Evolutionary conservation across 352 stramenopile species (phyloP).

Genomic region (Phytophthora aleatoria): DNA sequence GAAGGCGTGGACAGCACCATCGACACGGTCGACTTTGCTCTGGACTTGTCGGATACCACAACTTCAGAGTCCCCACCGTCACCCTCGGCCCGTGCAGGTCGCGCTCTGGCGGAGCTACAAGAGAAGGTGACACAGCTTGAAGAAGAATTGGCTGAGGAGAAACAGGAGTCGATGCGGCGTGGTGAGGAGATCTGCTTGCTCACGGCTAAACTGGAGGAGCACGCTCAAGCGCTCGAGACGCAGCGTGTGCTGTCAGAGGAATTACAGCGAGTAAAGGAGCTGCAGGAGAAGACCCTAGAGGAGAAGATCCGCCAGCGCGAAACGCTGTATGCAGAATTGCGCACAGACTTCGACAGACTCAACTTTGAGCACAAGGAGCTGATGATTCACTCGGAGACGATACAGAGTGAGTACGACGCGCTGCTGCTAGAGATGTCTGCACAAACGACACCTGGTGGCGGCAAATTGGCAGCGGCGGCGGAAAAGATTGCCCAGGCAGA

Average conservation of each 20-base stretch:
- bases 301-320: conserved; percentile 74
- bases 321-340: conserved; percentile 56
- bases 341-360: conserved; percentile 74
- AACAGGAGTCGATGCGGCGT: conserved; percentile 74
- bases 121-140: conserved; percentile 71
- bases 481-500: conserved; percentile 43
- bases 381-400: conserved; percentile 74
- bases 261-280: conserved; percentile 71
- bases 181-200: conserved; percentile 79
- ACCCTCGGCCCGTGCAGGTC: conserved; percentile 56
- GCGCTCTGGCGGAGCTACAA: conserved; percentile 73
- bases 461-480: conserved; percentile 45
- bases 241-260: conserved; percentile 67
- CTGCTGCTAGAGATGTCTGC: conserved; percentile 62
- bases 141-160: conserved; percentile 82
- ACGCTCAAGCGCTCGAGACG: conserved; percentile 59
- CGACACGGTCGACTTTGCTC: conserved; percentile 23
- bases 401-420: conserved; percentile 74
- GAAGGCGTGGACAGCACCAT: conserved; percentile 16
- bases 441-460: conserved; percentile 32
- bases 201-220: conserved; percentile 66
- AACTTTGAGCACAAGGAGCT: conserved; percentile 87
- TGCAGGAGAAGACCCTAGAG: conserved; percentile 63
- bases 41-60: conserved; percentile 33
- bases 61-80: conserved; percentile 31